Evolutionary conservation across 305 asterid species (phyloP).

Genomic region (Fraxinus velutina): DNA sequence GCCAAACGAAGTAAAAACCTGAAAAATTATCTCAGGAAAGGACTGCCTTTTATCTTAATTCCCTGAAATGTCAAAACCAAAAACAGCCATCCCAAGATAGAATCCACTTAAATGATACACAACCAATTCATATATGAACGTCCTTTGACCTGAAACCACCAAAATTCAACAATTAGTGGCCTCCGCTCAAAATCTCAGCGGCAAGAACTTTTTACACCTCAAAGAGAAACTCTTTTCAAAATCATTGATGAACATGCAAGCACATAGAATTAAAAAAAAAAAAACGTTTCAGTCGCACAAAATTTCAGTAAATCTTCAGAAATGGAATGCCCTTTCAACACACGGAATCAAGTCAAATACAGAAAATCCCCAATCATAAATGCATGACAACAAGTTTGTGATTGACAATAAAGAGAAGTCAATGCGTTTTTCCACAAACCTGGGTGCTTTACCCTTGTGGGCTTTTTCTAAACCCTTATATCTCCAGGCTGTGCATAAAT

Average conservation of each 20-base stretch:
- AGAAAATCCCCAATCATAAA: conserved; percentile 25
- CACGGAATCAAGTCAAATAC: conserved; percentile 4
- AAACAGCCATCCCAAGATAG: background rate
- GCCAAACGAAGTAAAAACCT: background rate
- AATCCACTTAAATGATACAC: background rate
- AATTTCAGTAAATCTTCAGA: conserved; percentile 3
- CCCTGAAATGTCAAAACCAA: background rate
- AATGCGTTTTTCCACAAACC: conserved; percentile 16
- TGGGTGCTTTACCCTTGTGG: conserved; percentile 3
- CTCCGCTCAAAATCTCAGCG: background rate
- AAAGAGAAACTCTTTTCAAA: background rate
- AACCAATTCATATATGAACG: background rate
- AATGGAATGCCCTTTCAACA: background rate
- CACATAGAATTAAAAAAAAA: background rate
- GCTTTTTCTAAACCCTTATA: conserved; percentile 20
- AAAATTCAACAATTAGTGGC: background rate
- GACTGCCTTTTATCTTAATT: background rate
- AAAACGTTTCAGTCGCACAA: background rate
- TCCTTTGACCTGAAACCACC: background rate
- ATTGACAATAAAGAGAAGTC: conserved; percentile 18
- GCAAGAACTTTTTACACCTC: background rate
- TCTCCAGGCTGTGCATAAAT: conserved; percentile 17
- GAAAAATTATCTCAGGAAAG: background rate
- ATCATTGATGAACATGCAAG: background rate
- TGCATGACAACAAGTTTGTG: conserved; percentile 10